These are phyloP conservation scores for Strigomonas culicis DNA, from an alignment of 208 protist genomes.

Conservation along the genomic window DNA sequence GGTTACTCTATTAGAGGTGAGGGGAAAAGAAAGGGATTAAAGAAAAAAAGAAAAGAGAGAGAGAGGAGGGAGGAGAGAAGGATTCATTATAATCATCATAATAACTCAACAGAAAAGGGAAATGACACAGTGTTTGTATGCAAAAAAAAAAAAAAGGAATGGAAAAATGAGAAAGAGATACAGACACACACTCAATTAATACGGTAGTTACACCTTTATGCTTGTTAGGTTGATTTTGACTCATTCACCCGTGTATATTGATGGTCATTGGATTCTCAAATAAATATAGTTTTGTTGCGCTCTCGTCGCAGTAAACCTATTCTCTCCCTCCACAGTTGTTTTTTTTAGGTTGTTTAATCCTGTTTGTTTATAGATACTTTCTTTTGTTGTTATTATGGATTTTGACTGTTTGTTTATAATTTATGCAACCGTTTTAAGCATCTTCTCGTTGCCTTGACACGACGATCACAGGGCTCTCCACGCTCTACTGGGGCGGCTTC, in stretches of 20 bases:
- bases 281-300: constrained; percentile 1
- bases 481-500: constrained; percentile 38
- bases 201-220: background rate
- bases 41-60: constrained; percentile 1
- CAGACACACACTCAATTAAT: background rate
- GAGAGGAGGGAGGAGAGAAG: background rate
- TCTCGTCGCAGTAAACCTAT: background rate
- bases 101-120: constrained; percentile 17
- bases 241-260: background rate
- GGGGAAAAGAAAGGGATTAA: too few relatives aligned
- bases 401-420: too few relatives aligned
- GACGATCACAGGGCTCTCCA: too few relatives aligned
- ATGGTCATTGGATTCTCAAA: background rate
- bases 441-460: too few relatives aligned
- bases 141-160: constrained; percentile 14
- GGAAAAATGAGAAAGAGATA: constrained; percentile 15
- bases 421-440: too few relatives aligned
- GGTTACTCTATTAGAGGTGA: too few relatives aligned
- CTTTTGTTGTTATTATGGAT: too few relatives aligned
- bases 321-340: background rate
- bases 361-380: too few relatives aligned
- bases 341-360: background rate
- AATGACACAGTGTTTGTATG: constrained; percentile 2
- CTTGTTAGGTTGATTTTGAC: background rate
- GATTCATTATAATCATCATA: constrained; percentile 1